Conservation (phyloP, 495 filamentous ascomycete species). For the Lindgomyces ingoldianus region DNA sequence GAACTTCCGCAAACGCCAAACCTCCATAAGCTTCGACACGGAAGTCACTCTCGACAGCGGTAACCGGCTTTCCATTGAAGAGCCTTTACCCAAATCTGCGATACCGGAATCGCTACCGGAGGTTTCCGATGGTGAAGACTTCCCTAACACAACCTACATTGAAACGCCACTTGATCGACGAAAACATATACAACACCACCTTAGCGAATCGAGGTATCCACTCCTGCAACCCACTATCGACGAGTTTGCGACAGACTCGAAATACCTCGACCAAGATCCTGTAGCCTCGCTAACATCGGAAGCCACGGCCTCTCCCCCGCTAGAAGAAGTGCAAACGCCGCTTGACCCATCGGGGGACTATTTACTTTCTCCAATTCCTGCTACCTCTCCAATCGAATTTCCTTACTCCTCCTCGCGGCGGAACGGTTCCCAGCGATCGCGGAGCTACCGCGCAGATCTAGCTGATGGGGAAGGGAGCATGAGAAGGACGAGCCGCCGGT, state of each 20-base stretch:
- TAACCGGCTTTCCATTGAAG: conserved; percentile 38
- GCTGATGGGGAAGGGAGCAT: conserved; percentile 22
- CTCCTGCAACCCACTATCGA: conserved; percentile 39
- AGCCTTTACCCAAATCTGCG: conserved; percentile 42
- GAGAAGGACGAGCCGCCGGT: conserved; percentile 32
- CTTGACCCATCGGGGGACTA: conserved; percentile 52
- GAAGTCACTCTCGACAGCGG: conserved; percentile 48
- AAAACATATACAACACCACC: conserved; percentile 12
- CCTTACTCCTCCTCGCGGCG: conserved; percentile 51
- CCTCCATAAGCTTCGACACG: conserved; percentile 49
- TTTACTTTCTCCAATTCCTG: conserved; percentile 56
- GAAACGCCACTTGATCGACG: conserved; percentile 24
- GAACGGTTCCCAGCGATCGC: conserved; percentile 32
- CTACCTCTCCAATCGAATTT: conserved; percentile 49
- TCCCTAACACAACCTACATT: conserved; percentile 27
- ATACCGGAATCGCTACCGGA: conserved; percentile 14
- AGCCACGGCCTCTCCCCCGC: conserved; percentile 56
- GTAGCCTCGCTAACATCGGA: conserved; percentile 62
- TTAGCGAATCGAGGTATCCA: conserved; percentile 36
- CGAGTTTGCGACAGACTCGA: conserved; percentile 13
- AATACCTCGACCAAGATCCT: conserved; percentile 36
- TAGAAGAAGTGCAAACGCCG: conserved; percentile 57
- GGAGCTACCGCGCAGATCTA: conserved; percentile 33
- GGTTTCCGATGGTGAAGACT: conserved; percentile 26
- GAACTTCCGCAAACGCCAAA: conserved; percentile 34